Evolutionary conservation across 257 asterid genomes (phyloP).

Genomic region (Galeopsis tetrahit): DNA sequence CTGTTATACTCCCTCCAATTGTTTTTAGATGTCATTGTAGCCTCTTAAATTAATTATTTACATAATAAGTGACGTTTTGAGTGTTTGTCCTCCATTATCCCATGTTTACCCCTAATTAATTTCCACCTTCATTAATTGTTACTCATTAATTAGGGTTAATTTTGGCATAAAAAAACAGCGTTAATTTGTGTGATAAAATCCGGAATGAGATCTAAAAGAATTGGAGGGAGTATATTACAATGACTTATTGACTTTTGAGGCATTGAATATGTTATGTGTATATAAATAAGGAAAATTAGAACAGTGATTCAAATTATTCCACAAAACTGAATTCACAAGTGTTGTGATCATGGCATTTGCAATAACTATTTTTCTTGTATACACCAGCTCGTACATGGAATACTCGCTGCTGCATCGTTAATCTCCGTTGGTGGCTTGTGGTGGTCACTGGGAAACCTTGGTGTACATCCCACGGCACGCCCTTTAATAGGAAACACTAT

Average conservation of each 20-base stretch:
- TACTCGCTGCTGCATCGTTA: constrained; percentile 77
- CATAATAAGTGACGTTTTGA: no score
- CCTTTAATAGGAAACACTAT: constrained; percentile 61
- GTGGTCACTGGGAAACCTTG: constrained; percentile 66
- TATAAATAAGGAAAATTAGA: neutral
- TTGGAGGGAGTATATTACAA: neutral
- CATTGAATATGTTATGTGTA: constrained; percentile 22
- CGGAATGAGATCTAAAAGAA: no score
- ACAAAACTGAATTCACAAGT: neutral
- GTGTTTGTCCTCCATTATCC: no score
- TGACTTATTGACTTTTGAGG: neutral
- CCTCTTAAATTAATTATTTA: no score
- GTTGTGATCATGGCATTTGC: neutral
- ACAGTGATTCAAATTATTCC: neutral
- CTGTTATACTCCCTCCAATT: neutral
- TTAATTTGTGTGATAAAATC: no score
- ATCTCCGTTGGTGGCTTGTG: constrained; percentile 68
- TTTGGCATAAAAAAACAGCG: no score
- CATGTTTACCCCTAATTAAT: no score
- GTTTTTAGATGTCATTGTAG: no score
- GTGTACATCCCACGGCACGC: constrained; percentile 68
- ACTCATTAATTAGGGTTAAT: no score
- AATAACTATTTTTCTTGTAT: neutral
- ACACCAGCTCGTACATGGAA: constrained; percentile 70
- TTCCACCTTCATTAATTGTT: no score